These are phyloP conservation scores for Trichomonas gallinae DNA, from an alignment of 208 protist species.

Conservation along the genomic window DNA sequence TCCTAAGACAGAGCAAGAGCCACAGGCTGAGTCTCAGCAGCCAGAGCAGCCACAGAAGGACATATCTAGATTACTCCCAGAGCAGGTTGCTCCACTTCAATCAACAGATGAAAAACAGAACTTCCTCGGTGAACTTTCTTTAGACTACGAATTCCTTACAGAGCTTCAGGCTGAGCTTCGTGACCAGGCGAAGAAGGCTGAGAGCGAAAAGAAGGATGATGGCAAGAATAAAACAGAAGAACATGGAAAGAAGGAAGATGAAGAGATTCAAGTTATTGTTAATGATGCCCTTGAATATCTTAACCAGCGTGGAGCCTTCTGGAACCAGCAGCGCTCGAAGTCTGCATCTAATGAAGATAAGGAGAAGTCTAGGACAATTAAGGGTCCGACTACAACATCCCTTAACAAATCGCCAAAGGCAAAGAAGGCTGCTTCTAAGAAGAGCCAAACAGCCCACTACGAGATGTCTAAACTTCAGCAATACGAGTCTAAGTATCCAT, in stretches of 20 bases:
- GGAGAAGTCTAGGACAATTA: neutral
- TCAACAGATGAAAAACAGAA: neutral
- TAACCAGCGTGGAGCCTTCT: neutral
- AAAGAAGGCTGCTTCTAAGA: neutral
- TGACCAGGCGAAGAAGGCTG: neutral
- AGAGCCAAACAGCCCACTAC: neutral
- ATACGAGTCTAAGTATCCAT: neutral
- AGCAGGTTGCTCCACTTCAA: neutral
- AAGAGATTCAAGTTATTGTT: neutral
- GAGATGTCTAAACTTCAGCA: slow-evolving; percentile 2
- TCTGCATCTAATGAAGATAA: neutral
- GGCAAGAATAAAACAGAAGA: neutral
- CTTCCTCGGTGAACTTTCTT: neutral
- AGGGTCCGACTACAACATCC: neutral
- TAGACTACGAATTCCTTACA: neutral
- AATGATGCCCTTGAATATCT: neutral
- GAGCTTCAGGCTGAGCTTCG: neutral
- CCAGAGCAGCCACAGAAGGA: neutral
- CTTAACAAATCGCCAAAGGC: neutral
- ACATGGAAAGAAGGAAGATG: slow-evolving; percentile 2
- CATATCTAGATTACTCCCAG: neutral
- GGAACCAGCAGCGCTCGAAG: neutral
- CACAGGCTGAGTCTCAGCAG: neutral
- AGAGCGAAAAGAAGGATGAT: neutral
- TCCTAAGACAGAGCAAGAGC: neutral